Base-by-base conservation (phyloP, 139 green algal genomes). In the Volvox africanus region DNA sequence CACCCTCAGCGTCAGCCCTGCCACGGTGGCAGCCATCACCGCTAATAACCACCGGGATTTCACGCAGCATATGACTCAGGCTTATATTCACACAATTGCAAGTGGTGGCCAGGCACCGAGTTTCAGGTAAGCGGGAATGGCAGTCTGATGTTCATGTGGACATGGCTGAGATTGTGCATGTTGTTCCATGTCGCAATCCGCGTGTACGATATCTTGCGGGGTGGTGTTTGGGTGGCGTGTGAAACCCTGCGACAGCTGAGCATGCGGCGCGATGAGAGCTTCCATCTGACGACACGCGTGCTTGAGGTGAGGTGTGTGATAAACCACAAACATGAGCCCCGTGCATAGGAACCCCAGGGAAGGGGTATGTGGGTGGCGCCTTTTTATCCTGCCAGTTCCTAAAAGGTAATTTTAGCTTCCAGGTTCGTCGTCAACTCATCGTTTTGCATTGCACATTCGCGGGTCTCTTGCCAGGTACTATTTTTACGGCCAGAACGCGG, bases 31-130 rank as follows among this genome's bases (percentile, higher is more conserved):
- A 3, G 90, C 91, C 20, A 84, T 97, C 37, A 91, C 93, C 50
- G 89, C 92, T 24, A 96, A 96, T 76, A 83, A 73, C 30, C 95
- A 97, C 90, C 92, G 95, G 83, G 94, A 96, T 69, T 97, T 97
- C 89, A 95, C 88, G 35, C 55, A 75, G 55, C 94, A 97, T 82
- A 94, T 98, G 93, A 93, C 85, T n/a, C 78, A 91, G 55, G 89
- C 86, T 21, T 93, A 94, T 75, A 94, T 98, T 5, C 76, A 93
- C 32, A 96, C 93, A 71, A 98, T 98, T 92, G 96, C 97, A 19
- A 97, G 92, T 65, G 97, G 96, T 9, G 97, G 97, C 5, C 82
- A 92, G 37, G 61, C 95, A 30, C 95, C 96, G 0, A 90, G 65
- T 67, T 97, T 92, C 93, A 95, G 94, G 94, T 96, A 33, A 21